phyloP scores from a whole-genome alignment of 257 asterid species.

The Solanum gracilifrons region DNA sequence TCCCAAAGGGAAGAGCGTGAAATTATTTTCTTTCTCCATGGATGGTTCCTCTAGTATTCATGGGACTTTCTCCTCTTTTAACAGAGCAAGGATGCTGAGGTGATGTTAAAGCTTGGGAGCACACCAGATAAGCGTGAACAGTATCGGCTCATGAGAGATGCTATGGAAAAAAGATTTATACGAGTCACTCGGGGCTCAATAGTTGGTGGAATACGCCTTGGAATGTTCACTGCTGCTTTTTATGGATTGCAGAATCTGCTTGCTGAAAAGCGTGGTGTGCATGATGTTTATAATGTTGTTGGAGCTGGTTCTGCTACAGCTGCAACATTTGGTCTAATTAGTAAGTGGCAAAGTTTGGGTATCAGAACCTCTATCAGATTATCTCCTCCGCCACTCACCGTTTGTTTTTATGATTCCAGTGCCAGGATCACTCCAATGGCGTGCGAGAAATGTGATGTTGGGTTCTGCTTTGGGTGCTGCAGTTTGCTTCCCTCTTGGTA shows the following conservation, averaged over 20 bases:
- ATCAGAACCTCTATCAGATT: not conserved
- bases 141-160: conserved; percentile 90
- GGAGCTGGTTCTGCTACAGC: conserved; percentile 98
- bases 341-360: conserved; percentile 29
- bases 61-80: conserved; percentile 3
- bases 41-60: not conserved
- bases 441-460: conserved; percentile 68
- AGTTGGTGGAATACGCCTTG: conserved; percentile 93
- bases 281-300: conserved; percentile 78
- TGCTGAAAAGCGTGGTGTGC: conserved; percentile 83
- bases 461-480: conserved; percentile 93
- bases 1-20: not conserved
- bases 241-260: conserved; percentile 74
- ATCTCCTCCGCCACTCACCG: not conserved
- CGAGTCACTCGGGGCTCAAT: conserved; percentile 91
- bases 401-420: conserved; percentile 34
- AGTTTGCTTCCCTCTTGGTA: conserved; percentile 91
- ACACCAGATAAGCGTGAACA: conserved; percentile 95
- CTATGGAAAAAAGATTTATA: conserved; percentile 92
- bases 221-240: conserved; percentile 88
- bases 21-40: not conserved
- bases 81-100: conserved; percentile 98
- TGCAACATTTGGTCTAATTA: conserved; percentile 76
- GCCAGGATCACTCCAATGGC: conserved; percentile 94
- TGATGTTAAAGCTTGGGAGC: conserved; percentile 93